Evolutionary conservation across 176 grass and related monocot species (phyloP).

Genomic region (Bolboschoenus planiculmis): DNA sequence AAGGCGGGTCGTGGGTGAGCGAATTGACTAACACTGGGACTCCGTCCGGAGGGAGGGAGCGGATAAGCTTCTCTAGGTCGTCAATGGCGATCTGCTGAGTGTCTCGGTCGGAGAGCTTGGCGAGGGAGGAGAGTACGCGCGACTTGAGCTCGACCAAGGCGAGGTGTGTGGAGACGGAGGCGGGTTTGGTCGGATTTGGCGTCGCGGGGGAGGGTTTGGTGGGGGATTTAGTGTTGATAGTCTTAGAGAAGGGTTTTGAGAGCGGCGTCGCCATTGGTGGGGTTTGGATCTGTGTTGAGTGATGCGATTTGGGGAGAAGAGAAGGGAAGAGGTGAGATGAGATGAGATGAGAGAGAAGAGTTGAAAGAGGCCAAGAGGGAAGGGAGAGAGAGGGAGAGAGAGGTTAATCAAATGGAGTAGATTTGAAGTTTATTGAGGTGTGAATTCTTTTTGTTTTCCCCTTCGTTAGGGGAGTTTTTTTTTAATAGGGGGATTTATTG

Average conservation of each 20-base stretch:
- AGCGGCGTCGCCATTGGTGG: not conserved
- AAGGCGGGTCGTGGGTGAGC: constrained; percentile 44
- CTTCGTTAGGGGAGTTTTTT: not conserved
- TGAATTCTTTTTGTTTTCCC: not conserved
- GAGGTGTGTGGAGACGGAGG: constrained; percentile 38
- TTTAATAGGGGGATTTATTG: no score
- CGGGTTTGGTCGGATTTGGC: constrained; percentile 25
- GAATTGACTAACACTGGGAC: constrained; percentile 79
- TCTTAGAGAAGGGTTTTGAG: constrained; percentile 13
- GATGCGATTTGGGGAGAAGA: constrained; percentile 25
- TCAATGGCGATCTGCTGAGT: constrained; percentile 91
- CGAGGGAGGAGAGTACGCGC: constrained; percentile 53
- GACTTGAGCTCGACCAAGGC: constrained; percentile 93
- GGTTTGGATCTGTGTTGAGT: constrained; percentile 13
- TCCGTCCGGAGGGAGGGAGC: constrained; percentile 54
- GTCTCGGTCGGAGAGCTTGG: constrained; percentile 91
- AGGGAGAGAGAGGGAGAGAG: not conserved
- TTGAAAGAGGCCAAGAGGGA: not conserved
- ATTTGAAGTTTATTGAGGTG: constrained; percentile 12
- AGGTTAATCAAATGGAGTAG: not conserved
- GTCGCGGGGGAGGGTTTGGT: constrained; percentile 4
- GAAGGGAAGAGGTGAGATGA: not conserved
- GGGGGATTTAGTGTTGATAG: constrained; percentile 2
- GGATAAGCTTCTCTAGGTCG: constrained; percentile 81
- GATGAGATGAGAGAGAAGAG: constrained; percentile 13